phyloP scores from a whole-genome alignment of 2,329 filamentous ascomycete genomes.

The Aspergillus pseudoviridinutans region DNA sequence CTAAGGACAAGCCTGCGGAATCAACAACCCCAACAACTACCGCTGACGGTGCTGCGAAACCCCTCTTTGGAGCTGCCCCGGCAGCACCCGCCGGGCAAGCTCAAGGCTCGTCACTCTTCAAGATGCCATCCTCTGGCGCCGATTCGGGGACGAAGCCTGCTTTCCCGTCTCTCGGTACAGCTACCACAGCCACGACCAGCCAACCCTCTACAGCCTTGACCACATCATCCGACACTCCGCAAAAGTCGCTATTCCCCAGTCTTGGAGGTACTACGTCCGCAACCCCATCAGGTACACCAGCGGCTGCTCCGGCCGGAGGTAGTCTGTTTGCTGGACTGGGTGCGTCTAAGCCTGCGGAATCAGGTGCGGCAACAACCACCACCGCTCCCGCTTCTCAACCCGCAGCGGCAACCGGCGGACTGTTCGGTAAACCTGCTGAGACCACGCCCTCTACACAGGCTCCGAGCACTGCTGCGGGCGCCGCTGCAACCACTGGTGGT shows the following conservation, averaged over 20 bases:
- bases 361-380: constrained; percentile 25
- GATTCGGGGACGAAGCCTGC: constrained; percentile 24
- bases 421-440: constrained; percentile 25
- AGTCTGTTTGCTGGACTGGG: constrained; percentile 27
- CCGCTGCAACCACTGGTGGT: constrained; percentile 18
- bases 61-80: constrained; percentile 24
- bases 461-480: constrained; percentile 13
- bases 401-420: constrained; percentile 16
- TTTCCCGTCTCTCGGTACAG: constrained; percentile 22
- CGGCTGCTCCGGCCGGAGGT: constrained; percentile 24
- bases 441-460: constrained; percentile 22
- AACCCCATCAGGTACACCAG: constrained; percentile 28
- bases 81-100: constrained; percentile 13
- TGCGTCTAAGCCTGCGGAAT: constrained; percentile 26
- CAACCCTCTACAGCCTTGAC: constrained; percentile 22
- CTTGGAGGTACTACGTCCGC: constrained; percentile 27
- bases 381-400: constrained; percentile 23
- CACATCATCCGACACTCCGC: constrained; percentile 29
- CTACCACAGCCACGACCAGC: constrained; percentile 14
- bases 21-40: constrained; percentile 23
- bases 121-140: constrained; percentile 21
- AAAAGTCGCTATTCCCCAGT: constrained; percentile 31
- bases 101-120: constrained; percentile 25
- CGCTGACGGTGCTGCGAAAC: constrained; percentile 23
- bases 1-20: constrained; percentile 30